These are phyloP conservation scores for Cordyceps cateniannulata DNA, from an alignment of 2,329 filamentous ascomycete species.

Conservation along the genomic window DNA sequence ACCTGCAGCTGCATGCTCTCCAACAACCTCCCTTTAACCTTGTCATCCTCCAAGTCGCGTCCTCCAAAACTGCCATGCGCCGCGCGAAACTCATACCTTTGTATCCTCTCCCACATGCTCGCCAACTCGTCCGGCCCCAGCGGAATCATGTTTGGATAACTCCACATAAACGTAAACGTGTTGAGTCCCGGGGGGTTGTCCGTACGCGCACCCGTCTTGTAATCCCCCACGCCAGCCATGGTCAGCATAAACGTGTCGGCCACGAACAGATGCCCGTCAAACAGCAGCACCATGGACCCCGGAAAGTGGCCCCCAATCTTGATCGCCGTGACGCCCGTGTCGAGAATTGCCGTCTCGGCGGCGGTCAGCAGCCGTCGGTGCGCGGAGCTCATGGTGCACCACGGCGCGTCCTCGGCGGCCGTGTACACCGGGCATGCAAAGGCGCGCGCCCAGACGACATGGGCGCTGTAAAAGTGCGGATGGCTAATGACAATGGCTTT, in stretches of 20 bases:
- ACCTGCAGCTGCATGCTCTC: constrained; percentile 74
- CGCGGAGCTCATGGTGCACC: constrained; percentile 45
- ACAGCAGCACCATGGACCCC: constrained; percentile 62
- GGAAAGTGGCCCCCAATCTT: constrained; percentile 76
- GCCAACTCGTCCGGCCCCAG: constrained; percentile 56
- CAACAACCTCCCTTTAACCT: constrained; percentile 59
- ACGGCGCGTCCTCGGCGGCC: constrained; percentile 56
- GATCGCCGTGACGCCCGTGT: constrained; percentile 51
- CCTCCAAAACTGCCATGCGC: constrained; percentile 63
- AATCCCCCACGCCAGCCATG: constrained; percentile 45
- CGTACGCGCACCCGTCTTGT: constrained; percentile 30
- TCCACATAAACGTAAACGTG: constrained; percentile 69
- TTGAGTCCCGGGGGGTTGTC: constrained; percentile 39
- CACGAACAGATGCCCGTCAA: constrained; percentile 53
- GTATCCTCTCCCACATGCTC: constrained; percentile 64
- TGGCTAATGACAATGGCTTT: constrained; percentile 69
- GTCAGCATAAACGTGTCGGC: constrained; percentile 73
- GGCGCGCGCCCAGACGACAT: constrained; percentile 63
- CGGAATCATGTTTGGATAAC: constrained; percentile 68
- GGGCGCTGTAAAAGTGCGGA: constrained; percentile 76
- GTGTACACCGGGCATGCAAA: constrained; percentile 68
- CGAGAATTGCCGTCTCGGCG: constrained; percentile 33
- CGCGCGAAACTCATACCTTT: constrained; percentile 53
- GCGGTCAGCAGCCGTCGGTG: constrained; percentile 41
- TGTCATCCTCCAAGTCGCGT: constrained; percentile 50